Evolutionary conservation across 169 alveolate species (phyloP).

Genomic region (Cystoisospora suis): DNA sequence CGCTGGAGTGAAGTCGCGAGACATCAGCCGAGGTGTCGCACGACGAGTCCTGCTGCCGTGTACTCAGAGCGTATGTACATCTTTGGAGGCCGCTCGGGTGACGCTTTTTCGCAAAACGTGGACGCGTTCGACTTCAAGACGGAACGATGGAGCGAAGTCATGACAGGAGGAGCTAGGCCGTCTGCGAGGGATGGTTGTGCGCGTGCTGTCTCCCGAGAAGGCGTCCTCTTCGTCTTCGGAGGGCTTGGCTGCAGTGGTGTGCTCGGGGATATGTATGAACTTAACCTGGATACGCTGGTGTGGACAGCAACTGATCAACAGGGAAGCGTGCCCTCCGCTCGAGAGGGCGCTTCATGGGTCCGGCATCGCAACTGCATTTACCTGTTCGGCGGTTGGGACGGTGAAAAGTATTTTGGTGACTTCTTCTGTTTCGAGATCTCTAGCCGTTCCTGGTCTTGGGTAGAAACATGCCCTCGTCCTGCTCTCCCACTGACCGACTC

Average conservation of each 20-base stretch:
- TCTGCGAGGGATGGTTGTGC: conserved; percentile 56
- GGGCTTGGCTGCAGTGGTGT: conserved; percentile 88
- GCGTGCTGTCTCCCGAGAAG: conserved; percentile 66
- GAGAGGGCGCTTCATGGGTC: conserved; percentile 77
- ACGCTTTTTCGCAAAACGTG: conserved; percentile 82
- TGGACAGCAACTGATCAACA: conserved; percentile 67
- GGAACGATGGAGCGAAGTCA: conserved; percentile 28
- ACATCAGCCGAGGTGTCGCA: conserved; percentile 76
- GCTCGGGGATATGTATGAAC: conserved; percentile 83
- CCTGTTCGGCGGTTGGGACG: conserved; percentile 91
- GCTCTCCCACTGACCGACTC: background rate
- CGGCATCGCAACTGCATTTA: conserved; percentile 62
- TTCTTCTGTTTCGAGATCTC: conserved; percentile 75
- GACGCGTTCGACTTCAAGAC: conserved; percentile 80
- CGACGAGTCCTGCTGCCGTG: conserved; percentile 82
- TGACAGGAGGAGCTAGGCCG: conserved; percentile 62
- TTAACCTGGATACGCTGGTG: conserved; percentile 72
- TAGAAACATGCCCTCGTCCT: background rate
- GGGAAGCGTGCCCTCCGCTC: conserved; percentile 73
- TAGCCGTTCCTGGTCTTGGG: background rate
- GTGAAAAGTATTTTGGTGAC: conserved; percentile 82
- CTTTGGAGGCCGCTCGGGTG: conserved; percentile 89
- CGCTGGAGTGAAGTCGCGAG: conserved; percentile 58
- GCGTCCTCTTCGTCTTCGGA: conserved; percentile 79
- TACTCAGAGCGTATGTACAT: conserved; percentile 80